Base-by-base conservation (phyloP, 2,329 filamentous ascomycete species). In the Ceratocystis lukuohia region DNA sequence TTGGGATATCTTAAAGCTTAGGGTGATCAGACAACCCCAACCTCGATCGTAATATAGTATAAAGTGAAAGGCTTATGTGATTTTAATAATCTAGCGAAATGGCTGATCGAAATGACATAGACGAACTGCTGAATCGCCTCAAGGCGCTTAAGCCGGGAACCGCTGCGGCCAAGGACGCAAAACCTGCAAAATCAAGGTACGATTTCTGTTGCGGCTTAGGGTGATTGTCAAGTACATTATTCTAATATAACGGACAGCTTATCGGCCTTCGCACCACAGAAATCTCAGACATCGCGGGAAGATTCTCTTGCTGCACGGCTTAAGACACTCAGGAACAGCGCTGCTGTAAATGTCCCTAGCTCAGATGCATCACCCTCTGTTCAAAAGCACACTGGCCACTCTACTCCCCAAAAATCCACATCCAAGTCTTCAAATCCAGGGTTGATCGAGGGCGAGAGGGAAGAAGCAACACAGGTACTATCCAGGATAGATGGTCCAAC, bases 231-330 rank as follows among this genome's bases (percentile, higher is more conserved):
- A 12, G 33, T 59, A 59, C 56, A n/a, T 59, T 30, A 59, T 59
- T 59, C 56, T 59, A 37, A 59, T 30, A 33, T 37, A n/a, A 59
- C 33, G 15, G 8, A 33, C 12, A 61, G 10, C 37, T 20, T 57
- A 61, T 65, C 59, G 66, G 41, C 20, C 65, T 69, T 57, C 69
- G 46, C 50, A 70, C 70, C 70, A 50, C 65, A 70, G 62, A 70
- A 70, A 61, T 69, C 72, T 69, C 73, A 66, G 37, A 71, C 74
- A 1, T 79, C 80, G 0, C 76, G 76, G 50, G 80, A 83, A 69
- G 81, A 84, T 71, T 75, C 77, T 7, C 75, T 85, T 7, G 75
- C 81, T 1, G 78, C 78, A 1, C 77, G 82, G 25, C 75, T 85
- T 57, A 80, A 80, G 69, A 78, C 75, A 5, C 74, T 85, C 22